Evolutionary conservation across 2,329 filamentous ascomycete genomes (phyloP), one percentile per base, ranked within the genome.

Genomic region (Claviceps capensis): DNA sequence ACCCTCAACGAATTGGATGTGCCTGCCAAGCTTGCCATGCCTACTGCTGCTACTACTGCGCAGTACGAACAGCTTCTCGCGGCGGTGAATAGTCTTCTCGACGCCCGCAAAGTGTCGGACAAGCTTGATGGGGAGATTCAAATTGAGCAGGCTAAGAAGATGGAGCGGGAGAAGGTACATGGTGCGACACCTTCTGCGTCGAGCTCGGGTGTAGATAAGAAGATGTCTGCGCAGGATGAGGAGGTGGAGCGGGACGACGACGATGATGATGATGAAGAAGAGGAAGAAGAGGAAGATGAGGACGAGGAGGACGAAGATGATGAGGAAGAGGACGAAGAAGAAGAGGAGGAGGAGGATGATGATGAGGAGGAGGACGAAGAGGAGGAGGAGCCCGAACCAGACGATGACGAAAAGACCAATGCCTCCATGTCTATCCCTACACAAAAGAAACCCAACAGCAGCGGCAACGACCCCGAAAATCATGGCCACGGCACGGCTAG

Each of bases 101-200:
- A 93, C 56, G 72, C 85, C 54, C 74, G 84, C 54, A 91, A 90
- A 70, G 69, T 85, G 30, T 75, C 77, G 16, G 87, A 93, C 65
- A 89, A 88, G 70, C 72, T 90, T 36, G 83, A 88, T 56, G 78
- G 74, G 13, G 86, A 91, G 67, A 76, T 87, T 59, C 78, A 76
- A 60, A 60, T 82, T 2, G 74, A 81, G 60, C 71, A 75, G 60
- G 74, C 73, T 1, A 78, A 82, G 63, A 79, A 75, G 65, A 70
- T 66, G 0, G 76, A 79, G 62, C 71, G 69, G 37, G 73, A 73
- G 58, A 77, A 70, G 66, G 58, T 19, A 55, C 43, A 55, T 53
- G 54, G 59, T 52, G 41, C 41, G 1, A 13, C 48, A 14, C 40
- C 41, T 14, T 4, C 48, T 7, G 30, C 48, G 17, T 8, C 41